Conservation (phyloP, 2,329 filamentous ascomycete species). For the Fusarium equiseti region DNA sequence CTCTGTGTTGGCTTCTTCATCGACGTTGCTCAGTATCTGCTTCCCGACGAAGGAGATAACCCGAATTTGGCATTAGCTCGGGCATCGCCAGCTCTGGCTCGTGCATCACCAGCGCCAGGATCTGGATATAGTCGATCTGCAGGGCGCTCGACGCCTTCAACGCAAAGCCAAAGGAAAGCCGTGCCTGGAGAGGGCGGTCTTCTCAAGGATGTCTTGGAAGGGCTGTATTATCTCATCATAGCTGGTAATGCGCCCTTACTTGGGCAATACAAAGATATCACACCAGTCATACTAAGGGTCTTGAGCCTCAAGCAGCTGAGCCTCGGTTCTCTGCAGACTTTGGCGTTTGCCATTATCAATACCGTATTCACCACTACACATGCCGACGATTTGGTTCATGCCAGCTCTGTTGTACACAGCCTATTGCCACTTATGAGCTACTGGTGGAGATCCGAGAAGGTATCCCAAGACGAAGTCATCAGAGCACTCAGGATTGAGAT, state of each 20-base stretch:
- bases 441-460: constrained; percentile 81
- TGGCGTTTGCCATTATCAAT: constrained; percentile 83
- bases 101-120: constrained; percentile 61
- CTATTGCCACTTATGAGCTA: constrained; percentile 78
- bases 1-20: constrained; percentile 78
- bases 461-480: constrained; percentile 70
- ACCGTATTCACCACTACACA: constrained; percentile 73
- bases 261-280: constrained; percentile 66
- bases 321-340: constrained; percentile 73
- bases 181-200: constrained; percentile 50
- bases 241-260: constrained; percentile 76
- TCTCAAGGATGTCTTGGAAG: constrained; percentile 64
- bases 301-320: constrained; percentile 70
- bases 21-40: constrained; percentile 66
- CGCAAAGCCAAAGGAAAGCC: constrained; percentile 49
- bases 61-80: constrained; percentile 53
- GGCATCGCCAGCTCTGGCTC: constrained; percentile 60
- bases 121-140: constrained; percentile 47
- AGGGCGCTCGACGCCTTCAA: constrained; percentile 47
- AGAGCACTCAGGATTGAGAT: constrained; percentile 81
- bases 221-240: constrained; percentile 72
- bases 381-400: constrained; percentile 75
- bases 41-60: constrained; percentile 56
- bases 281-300: constrained; percentile 69
- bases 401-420: constrained; percentile 68